These are phyloP conservation scores for Beta vulgaris DNA, from an alignment of 148 eudicot genomes.

Conservation along the genomic window DNA sequence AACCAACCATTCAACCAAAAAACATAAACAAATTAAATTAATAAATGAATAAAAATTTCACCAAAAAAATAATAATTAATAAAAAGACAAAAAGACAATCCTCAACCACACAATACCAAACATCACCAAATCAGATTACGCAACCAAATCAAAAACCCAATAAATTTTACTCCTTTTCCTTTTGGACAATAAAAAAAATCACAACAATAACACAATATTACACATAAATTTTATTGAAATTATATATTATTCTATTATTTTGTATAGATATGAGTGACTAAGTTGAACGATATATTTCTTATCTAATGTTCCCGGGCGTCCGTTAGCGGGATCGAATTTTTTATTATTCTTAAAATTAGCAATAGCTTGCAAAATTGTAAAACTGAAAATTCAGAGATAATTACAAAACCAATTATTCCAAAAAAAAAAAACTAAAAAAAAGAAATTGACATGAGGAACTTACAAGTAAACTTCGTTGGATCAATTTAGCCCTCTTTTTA, in stretches of 20 bases:
- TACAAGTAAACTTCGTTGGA: conserved; percentile 79
- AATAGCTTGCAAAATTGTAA: no score
- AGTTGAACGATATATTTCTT: no score
- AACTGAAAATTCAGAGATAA: background rate
- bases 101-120: background rate
- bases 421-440: background rate
- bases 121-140: background rate
- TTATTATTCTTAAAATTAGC: no score
- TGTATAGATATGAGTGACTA: no score
- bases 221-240: no score
- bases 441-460: conserved; percentile 14
- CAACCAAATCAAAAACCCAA: background rate
- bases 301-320: no score
- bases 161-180: no score
- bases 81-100: background rate
- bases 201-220: no score
- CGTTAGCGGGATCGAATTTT: no score
- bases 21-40: background rate
- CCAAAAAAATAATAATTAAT: background rate
- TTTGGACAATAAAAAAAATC: no score
- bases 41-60: background rate
- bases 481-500: conserved; percentile 81
- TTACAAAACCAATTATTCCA: background rate
- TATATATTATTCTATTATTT: no score
- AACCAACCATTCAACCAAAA: background rate